Base-by-base conservation (phyloP, 1,139 yeast genomes). In the Casaregolazyma suthepensis region DNA sequence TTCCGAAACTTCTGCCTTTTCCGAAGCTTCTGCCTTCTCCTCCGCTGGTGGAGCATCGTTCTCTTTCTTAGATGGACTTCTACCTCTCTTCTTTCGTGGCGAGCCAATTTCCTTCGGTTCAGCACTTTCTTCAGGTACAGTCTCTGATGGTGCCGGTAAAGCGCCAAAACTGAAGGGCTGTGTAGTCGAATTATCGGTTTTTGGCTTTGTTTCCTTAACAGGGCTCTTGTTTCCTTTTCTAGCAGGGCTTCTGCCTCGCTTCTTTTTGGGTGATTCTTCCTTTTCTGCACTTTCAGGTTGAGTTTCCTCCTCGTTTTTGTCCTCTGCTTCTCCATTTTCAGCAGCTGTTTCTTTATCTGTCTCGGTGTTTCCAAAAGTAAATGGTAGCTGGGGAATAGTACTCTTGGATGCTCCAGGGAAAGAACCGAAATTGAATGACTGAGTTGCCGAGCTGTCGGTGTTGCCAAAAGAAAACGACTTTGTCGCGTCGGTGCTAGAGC, bases 381-480 rank as follows among this genome's bases (percentile, higher is more conserved):
- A 35, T n/a, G 40, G 40, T 13, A 15, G 31, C 10, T 26, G 31
- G 12, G 31, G 31, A 26, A 26, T 7, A 26, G 31, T 26, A 26
- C 31, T 35, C 17, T 3, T 15, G 17, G 40, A n/a, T 13, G 40
- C n/a, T 45, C 44, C 31, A 40, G 37, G 12, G 50, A 48, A 31
- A 26, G 55, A 35, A 9, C 52, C 52, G 40, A 52, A 52, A 35
- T 58, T 43, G 47, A 50, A 50, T 10, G 58, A 55, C 49, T 57
- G 54, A 3, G 57, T 46, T 7, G 56, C 9, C n/a, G 45, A 19
- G 12, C 23, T 43, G 4, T 53, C 23, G 13, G 61, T 29, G 13
- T 47, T 22, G 31, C 67, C 66, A 54, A 71, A 71, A 6, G 67
- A 55, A 51, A 69, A 67, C 13, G 50, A 22, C 12, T 40, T 47